Evolutionary conservation across 164 flowering plant species (phyloP), one percentile per base, ranked within the genome.

Genomic region (Annona squamosa): DNA sequence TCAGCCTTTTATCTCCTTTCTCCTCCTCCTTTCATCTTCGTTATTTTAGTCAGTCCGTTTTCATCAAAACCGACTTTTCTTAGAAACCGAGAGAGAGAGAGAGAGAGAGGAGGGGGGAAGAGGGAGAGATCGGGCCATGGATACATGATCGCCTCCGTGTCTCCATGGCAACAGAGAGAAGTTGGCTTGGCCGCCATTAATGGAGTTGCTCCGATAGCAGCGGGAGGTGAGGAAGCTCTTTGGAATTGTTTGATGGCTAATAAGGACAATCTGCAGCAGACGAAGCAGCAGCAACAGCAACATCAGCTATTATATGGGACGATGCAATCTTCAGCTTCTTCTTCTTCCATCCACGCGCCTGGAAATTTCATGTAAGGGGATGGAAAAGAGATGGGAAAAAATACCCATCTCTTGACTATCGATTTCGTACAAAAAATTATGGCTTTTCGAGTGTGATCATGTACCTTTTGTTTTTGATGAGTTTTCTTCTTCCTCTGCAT

Each of bases 281-380:
- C 18, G 63, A 71, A 72, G 16, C 78, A 75, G 12, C 75, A 65
- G 63, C 74, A 75, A 13, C 66, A 76, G 7, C 76, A 70, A 43
- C 80, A 82, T 44, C 89, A 84, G 78, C 84, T 87, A 73, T 79
- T 88, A 4, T 86, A 77, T 68, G 90, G 85, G 75, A 89, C 87
- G 87, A 88, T 87, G 88, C 90, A 86, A 46, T 71, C 62, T 13
- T 48, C 91, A 71, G 42, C 68, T 42, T 81, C 91, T 71, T 74
- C 82, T 19, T 26, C 37, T 26, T 26, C 37, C 37, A 26, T 26
- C 0, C 37, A 26, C 37, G 56, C 77, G 59, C 88, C 83, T 46
- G 82, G 75, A 68, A 84, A 81, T 75, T 88, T 83, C 93, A 87
- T 90, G 97, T 92, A 88, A 75, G 67, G 4, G n/a, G 19, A 42